Evolutionary conservation across 805 yeast genomes (phyloP), one percentile per base, ranked within the genome.

Genomic region (Tetrapisispora phaffii): DNA sequence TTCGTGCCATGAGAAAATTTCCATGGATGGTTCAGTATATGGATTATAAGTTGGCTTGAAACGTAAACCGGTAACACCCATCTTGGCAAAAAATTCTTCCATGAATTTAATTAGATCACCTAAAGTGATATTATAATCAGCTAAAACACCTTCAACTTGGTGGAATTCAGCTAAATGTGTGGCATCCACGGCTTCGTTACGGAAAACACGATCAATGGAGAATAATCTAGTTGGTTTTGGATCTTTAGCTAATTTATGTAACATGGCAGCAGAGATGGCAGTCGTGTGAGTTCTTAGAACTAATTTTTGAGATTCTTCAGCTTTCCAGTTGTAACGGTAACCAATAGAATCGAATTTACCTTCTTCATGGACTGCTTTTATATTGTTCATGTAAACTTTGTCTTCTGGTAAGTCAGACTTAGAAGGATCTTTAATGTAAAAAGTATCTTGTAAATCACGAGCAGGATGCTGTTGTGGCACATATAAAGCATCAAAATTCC

Each of bases 381-480:
- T 79, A 63, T 85, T 84, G 29, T 80, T 74, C 77, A 86, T 76
- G 71, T 82, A 93, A 58, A 71, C 67, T 62, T 74, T 72, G 68
- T 93, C 98, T 53, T 80, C 79, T 44, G 97, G 98, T 56, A 75
- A 72, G 50, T 80, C 82, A 45, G 95, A 95, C 50, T 67, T 72
- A 41, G 70, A 73, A 29, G 99, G 99, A 63, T 93, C 97, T 65
- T 89, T 90, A 69, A 93, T 75, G 71, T 93, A 93, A 73, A 93
- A 93, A 48, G 99, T 93, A 70, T 93, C 99, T 70, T 93, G 99
- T 65, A 93, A 75, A 66, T 93, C 99, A 73, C 99, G 82, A 41
- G 99, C 99, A 16, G 99, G 98, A 71, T 93, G 99, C 72, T 93
- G 97, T 72, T 93, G 99, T 46, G 99, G 99, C 45, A 93, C 99